Evolutionary conservation across 176 grass and related monocot species (phyloP).

Genomic region (Carex parvula): DNA sequence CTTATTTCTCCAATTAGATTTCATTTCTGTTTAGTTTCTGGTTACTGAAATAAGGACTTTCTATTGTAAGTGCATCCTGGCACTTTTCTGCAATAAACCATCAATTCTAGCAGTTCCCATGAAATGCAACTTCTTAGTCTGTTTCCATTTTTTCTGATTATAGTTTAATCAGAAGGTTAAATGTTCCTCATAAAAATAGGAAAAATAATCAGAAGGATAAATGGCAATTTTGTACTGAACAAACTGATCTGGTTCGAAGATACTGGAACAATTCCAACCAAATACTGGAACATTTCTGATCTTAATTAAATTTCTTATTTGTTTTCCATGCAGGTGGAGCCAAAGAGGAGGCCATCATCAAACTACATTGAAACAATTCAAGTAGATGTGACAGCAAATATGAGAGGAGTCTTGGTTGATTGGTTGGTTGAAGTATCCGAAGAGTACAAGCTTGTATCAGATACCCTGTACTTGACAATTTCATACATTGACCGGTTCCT

Average conservation of each 20-base stretch:
- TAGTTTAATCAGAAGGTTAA: neutral
- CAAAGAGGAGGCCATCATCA: conserved; percentile 36
- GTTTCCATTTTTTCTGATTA: neutral
- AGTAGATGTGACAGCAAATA: conserved; percentile 58
- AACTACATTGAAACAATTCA: conserved; percentile 76
- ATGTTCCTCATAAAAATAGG: neutral
- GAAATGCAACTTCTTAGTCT: neutral
- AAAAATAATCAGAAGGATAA: neutral
- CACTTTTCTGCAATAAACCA: neutral
- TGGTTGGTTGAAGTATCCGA: conserved; percentile 96
- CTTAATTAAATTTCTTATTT: neutral
- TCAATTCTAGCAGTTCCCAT: neutral
- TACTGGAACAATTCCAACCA: neutral
- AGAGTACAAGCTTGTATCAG: conserved; percentile 89
- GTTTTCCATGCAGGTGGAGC: conserved; percentile 41
- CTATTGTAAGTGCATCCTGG: neutral
- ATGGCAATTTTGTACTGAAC: neutral
- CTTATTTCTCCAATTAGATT: neutral
- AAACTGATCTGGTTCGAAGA: neutral
- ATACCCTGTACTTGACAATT: conserved; percentile 74
- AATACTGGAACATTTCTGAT: neutral
- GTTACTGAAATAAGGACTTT: neutral
- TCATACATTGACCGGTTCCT: conserved; percentile 82
- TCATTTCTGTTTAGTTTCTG: neutral
- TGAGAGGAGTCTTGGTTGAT: conserved; percentile 81